phyloP scores from a whole-genome alignment of 2,329 filamentous ascomycete genomes.

The Penicillium sp. region DNA sequence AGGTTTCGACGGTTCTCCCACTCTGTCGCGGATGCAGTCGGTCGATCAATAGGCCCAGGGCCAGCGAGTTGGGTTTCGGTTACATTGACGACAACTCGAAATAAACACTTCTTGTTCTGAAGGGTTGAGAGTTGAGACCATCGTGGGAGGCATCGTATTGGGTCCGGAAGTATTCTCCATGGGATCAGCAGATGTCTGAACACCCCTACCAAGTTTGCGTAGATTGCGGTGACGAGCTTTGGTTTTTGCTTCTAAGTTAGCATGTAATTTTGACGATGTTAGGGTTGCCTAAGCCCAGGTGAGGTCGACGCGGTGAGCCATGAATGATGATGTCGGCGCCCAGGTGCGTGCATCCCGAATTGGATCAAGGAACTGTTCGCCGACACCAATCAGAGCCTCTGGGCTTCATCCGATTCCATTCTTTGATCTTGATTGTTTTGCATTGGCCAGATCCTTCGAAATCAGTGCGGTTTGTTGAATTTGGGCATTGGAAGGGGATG shows the following conservation, averaged over 20 bases:
- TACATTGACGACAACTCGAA: conserved; percentile 1
- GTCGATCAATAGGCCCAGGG: not conserved
- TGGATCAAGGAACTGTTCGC: conserved; percentile 6
- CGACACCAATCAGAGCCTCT: conserved; percentile 4
- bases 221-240: not conserved
- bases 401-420: not conserved
- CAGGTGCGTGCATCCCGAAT: not conserved
- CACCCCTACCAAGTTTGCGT: not conserved
- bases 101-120: not conserved
- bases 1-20: not conserved
- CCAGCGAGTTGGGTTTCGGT: conserved; percentile 7
- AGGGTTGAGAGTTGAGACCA: not conserved
- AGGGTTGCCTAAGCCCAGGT: not conserved
- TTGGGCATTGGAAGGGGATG: not conserved
- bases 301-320: not conserved
- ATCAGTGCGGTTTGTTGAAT: not conserved
- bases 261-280: not conserved
- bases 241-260: not conserved
- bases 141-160: not conserved
- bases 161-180: conserved; percentile 12
- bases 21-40: not conserved
- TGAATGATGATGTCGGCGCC: not conserved
- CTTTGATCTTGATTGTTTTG: not conserved
- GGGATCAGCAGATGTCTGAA: not conserved
- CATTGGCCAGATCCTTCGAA: not conserved